phyloP scores from a whole-genome alignment of 257 asterid genomes.

The Striga asiatica region DNA sequence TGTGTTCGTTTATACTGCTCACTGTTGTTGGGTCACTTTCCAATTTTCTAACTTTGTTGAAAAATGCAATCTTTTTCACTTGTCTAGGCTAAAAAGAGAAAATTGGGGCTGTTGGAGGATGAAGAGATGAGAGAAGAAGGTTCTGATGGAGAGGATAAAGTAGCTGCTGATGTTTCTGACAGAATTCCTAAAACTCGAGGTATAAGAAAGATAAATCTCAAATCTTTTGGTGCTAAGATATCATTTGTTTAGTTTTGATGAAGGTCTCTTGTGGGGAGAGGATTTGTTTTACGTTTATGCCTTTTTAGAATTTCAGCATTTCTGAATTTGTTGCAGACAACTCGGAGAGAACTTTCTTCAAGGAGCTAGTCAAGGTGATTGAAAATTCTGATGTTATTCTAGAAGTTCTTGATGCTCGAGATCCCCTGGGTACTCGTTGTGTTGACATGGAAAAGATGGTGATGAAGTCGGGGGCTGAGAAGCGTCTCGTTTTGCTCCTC shows the following conservation, averaged over 20 bases:
- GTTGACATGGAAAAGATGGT: conserved; percentile 92
- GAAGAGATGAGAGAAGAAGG: conserved; percentile 35
- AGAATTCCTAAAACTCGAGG: conserved; percentile 18
- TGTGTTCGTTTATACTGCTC: too few relatives aligned
- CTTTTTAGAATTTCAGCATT: too few relatives aligned
- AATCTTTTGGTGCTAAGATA: too few relatives aligned
- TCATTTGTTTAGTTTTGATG: too few relatives aligned
- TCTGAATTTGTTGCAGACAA: conserved; percentile 47
- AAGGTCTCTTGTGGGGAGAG: too few relatives aligned
- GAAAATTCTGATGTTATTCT: conserved; percentile 91
- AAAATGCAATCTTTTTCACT: background rate
- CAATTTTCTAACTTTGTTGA: background rate
- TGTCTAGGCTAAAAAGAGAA: conserved; percentile 45
- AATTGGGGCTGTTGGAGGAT: conserved; percentile 66
- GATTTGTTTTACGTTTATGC: too few relatives aligned
- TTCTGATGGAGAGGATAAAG: conserved; percentile 21
- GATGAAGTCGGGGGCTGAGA: conserved; percentile 59
- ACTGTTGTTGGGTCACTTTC: too few relatives aligned
- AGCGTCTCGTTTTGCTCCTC: conserved; percentile 76
- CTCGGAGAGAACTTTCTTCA: conserved; percentile 75
- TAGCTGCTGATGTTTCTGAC: too few relatives aligned
- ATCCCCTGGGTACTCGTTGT: conserved; percentile 91
- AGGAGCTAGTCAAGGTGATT: conserved; percentile 83
- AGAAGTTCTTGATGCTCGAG: conserved; percentile 98
- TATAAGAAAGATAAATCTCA: conserved; percentile 47